Evolutionary conservation across 768 basidiomycete genomes (phyloP).

Genomic region (Podaxis sp.): DNA sequence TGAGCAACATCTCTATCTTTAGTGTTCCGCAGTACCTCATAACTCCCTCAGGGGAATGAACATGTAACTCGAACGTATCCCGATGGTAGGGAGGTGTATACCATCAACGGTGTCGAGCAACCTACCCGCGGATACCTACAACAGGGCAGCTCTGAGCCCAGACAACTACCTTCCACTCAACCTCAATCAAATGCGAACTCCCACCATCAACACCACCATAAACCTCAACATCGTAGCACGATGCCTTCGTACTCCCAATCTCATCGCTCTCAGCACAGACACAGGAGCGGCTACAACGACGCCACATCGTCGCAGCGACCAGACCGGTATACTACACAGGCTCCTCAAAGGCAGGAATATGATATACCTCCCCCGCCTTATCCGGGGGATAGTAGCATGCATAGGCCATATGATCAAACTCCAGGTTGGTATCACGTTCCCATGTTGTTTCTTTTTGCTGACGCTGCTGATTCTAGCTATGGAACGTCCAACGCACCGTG

Average conservation of each 20-base stretch:
- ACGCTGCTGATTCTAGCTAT: background rate
- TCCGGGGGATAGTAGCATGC: background rate
- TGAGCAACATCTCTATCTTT: slow-evolving; percentile 31
- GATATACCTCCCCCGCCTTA: slow-evolving; percentile 7
- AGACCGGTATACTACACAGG: background rate
- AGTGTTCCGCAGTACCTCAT: slow-evolving; percentile 14
- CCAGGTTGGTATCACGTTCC: background rate
- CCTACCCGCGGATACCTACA: slow-evolving; percentile 30
- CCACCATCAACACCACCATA: background rate
- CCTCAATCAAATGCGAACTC: background rate
- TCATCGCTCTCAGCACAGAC: background rate
- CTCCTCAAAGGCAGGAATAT: slow-evolving; percentile 1
- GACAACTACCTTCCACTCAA: background rate
- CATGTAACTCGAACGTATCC: slow-evolving; percentile 65
- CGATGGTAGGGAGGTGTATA: slow-evolving; percentile 65
- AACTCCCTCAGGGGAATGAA: slow-evolving; percentile 61
- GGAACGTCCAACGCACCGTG: background rate
- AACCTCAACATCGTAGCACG: slow-evolving; percentile 9
- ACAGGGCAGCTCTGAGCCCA: background rate
- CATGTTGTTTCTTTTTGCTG: background rate
- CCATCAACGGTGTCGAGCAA: slow-evolving; percentile 68
- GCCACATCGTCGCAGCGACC: background rate
- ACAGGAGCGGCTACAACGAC: background rate
- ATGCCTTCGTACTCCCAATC: background rate
- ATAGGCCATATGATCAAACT: background rate